These are phyloP conservation scores for Aspergillus avenaceus DNA, from an alignment of 495 filamentous ascomycete genomes.

Conservation along the genomic window DNA sequence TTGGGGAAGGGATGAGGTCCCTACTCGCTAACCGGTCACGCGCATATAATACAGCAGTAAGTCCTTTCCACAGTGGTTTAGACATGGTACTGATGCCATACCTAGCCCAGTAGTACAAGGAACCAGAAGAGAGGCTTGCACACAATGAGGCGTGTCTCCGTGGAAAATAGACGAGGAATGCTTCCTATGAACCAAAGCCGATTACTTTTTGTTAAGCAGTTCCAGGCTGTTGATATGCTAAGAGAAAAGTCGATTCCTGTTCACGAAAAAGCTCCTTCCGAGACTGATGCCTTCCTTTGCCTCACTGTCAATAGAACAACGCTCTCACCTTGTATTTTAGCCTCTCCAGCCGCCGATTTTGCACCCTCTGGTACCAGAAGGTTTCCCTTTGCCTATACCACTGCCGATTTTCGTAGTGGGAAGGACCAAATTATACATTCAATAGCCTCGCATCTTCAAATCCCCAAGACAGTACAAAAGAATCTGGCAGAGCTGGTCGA, in stretches of 20 bases:
- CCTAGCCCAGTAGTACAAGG: slow-evolving; percentile 15
- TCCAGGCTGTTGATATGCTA: slow-evolving; percentile 58
- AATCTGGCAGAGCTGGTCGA: slow-evolving; percentile 49
- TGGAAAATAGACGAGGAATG: slow-evolving; percentile 1
- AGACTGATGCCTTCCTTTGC: slow-evolving; percentile 47
- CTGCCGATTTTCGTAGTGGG: slow-evolving; percentile 23
- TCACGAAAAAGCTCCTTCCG: slow-evolving; percentile 28
- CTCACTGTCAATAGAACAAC: slow-evolving; percentile 63
- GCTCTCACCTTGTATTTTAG: slow-evolving; percentile 62
- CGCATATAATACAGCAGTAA: slow-evolving; percentile 23
- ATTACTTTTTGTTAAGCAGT: slow-evolving; percentile 53
- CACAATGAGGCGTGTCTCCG: slow-evolving; percentile 35
- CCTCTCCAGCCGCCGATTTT: slow-evolving; percentile 47
- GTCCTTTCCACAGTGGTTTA: neutral
- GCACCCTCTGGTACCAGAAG: slow-evolving; percentile 35
- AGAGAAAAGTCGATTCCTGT: slow-evolving; percentile 47
- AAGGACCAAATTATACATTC: slow-evolving; percentile 27
- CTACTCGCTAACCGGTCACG: slow-evolving; percentile 37
- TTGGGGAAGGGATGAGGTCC: slow-evolving; percentile 66
- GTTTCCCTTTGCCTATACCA: slow-evolving; percentile 61
- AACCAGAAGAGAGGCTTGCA: slow-evolving; percentile 49
- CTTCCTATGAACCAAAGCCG: slow-evolving; percentile 40
- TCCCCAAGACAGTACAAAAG: slow-evolving; percentile 37
- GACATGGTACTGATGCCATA: slow-evolving; percentile 9
- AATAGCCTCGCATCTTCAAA: slow-evolving; percentile 48